These are phyloP conservation scores for Diaporthe sp. DNA, from an alignment of 2,329 filamentous ascomycete genomes.

Conservation along the genomic window DNA sequence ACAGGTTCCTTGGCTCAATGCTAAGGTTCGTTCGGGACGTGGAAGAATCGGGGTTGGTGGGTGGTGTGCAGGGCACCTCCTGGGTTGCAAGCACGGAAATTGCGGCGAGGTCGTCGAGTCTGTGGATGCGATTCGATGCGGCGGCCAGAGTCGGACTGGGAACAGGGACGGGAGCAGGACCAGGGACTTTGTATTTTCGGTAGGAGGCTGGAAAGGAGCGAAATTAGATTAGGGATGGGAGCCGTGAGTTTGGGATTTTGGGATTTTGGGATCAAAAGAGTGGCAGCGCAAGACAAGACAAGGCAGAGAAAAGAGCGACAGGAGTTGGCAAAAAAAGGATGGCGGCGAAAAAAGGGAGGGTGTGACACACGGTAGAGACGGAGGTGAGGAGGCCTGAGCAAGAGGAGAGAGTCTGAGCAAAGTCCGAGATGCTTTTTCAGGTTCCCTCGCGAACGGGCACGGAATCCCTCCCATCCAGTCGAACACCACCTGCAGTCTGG, in stretches of 20 bases:
- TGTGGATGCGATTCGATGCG: conserved; percentile 13
- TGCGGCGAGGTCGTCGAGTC: conserved; percentile 8
- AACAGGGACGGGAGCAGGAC: not conserved
- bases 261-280: conserved; percentile 23
- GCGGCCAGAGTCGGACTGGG: not conserved
- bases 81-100: conserved; percentile 25
- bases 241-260: not conserved
- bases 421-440: conserved; percentile 28
- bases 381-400: conserved; percentile 26
- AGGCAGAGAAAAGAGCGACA: conserved; percentile 26
- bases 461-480: conserved; percentile 2
- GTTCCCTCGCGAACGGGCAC: conserved; percentile 13
- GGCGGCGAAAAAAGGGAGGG: conserved; percentile 32
- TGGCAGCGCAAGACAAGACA: conserved; percentile 7
- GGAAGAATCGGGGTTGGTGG: conserved; percentile 21
- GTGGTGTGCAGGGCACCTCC: conserved; percentile 31
- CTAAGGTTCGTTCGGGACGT: conserved; percentile 18
- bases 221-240: conserved; percentile 24
- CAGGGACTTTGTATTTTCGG: not conserved
- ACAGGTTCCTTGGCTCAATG: conserved; percentile 20
- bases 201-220: not conserved
- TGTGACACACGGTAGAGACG: conserved; percentile 23
- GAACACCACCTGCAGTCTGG: not conserved
- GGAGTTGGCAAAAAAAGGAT: conserved; percentile 26
- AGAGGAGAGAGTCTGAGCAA: conserved; percentile 28